Conservation (phyloP, 768 basidiomycete species). For the Saitozyma podzolica region DNA sequence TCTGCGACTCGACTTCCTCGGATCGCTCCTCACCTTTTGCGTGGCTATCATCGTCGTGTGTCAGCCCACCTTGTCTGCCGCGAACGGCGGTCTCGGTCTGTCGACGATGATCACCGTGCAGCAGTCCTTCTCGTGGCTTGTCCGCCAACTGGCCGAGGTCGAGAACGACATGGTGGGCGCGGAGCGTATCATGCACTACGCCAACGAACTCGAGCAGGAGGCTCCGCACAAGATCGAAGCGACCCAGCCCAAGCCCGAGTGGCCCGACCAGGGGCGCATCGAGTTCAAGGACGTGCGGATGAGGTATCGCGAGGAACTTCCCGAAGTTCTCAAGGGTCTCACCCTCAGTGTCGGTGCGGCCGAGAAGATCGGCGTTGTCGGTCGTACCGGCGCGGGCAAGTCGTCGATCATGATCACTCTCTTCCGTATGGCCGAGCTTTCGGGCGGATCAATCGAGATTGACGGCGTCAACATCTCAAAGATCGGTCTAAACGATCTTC, state of each 20-base stretch:
- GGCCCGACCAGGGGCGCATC: conserved; percentile 75
- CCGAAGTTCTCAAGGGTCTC: conserved; percentile 79
- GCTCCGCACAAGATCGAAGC: conserved; percentile 68
- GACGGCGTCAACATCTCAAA: conserved; percentile 82
- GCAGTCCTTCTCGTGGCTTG: conserved; percentile 56
- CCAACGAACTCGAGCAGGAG: conserved; percentile 77
- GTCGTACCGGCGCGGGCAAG: conserved; percentile 76
- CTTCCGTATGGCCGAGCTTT: conserved; percentile 78
- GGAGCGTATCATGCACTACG: conserved; percentile 68
- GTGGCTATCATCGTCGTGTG: conserved; percentile 78
- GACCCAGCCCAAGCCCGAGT: conserved; percentile 62
- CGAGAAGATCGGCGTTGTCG: conserved; percentile 91
- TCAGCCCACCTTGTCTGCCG: conserved; percentile 73
- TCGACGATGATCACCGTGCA: conserved; percentile 74
- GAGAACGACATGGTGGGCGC: conserved; percentile 84
- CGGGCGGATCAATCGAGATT: conserved; percentile 70
- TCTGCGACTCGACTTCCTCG: conserved; percentile 83
- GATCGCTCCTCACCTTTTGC: conserved; percentile 70
- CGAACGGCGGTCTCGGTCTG: conserved; percentile 75
- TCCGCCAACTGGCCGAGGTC: conserved; percentile 61
- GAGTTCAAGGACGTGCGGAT: conserved; percentile 74
- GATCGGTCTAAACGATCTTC: conserved; percentile 72
- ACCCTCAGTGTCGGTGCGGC: conserved; percentile 68
- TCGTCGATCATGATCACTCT: conserved; percentile 86
- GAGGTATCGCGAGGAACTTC: conserved; percentile 83